These are phyloP conservation scores for Catenaria anguillulae DNA, from an alignment of 371 early-diverging fungal genomes.

Conservation along the genomic window DNA sequence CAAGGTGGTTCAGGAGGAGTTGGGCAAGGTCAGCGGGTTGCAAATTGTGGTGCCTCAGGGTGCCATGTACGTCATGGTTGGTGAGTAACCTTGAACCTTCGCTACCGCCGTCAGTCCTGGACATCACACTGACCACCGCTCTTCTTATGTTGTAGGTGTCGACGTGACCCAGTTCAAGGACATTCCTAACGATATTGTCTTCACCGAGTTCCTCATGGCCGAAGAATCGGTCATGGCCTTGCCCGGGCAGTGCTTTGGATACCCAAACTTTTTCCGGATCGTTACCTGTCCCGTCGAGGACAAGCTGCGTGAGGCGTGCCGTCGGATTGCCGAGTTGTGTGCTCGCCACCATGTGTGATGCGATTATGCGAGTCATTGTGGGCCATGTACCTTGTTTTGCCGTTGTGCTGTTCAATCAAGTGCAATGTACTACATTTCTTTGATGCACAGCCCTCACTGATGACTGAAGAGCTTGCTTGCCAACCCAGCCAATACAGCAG, in stretches of 20 bases:
- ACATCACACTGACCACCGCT: too few species aligned
- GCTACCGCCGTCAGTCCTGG: slow-evolving; percentile 24
- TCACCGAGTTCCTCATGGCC: slow-evolving; percentile 59
- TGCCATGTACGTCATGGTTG: slow-evolving; percentile 84
- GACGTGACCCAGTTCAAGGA: too few species aligned
- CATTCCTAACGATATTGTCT: slow-evolving; percentile 58
- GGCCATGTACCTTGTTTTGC: too few species aligned
- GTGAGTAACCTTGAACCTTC: too few species aligned
- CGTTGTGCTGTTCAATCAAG: too few species aligned
- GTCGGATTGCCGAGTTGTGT: slow-evolving; percentile 66
- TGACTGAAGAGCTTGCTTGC: too few species aligned
- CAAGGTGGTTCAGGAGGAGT: slow-evolving; percentile 34
- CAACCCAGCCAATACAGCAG: too few species aligned
- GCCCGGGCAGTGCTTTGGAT: slow-evolving; percentile 73
- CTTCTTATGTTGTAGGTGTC: too few species aligned
- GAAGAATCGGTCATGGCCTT: slow-evolving; percentile 75
- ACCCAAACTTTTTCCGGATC: slow-evolving; percentile 63
- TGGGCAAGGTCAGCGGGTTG: slow-evolving; percentile 57
- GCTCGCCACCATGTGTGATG: slow-evolving; percentile 36
- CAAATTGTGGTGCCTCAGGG: slow-evolving; percentile 69
- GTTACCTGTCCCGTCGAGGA: slow-evolving; percentile 65
- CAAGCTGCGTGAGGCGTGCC: slow-evolving; percentile 51
- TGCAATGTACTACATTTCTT: too few species aligned
- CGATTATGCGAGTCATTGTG: too few species aligned
- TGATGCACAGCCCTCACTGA: too few species aligned